Base-by-base conservation (phyloP, 495 filamentous ascomycete genomes). In the Aspergillus diversus region DNA sequence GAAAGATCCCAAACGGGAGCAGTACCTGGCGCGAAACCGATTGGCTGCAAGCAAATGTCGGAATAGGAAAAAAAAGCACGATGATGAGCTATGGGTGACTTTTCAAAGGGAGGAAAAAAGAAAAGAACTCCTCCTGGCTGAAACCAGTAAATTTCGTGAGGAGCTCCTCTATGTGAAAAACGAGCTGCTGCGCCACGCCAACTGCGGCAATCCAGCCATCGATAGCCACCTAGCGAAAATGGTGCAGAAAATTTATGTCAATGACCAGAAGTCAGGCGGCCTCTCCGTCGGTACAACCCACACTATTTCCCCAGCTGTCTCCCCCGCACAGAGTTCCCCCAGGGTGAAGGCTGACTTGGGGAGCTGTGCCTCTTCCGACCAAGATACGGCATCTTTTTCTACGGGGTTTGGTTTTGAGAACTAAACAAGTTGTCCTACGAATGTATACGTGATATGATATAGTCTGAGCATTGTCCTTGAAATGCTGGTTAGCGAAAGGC, bases 41-140 rank as follows among this genome's bases (percentile, higher is more conserved):
- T 71, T 93, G 5, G 92, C 92, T 5, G 92, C 92, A 0, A 91
- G 86, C 74, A 97, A 96, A 67, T 96, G 92, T 70, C 86, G 92
- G 3, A 86, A 89, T 71, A 94, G 93, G 81, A 94, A 94, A 73
- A 95, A 93, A 69, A 83, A 87, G 64, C 87, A 84, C 73, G 87
- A 86, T 11, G 77, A 84, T 43, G 78, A 83, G 17, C 76, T 91
- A 4, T 85, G 90, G 59, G 4, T 7, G 11, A 11, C 7, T 15
- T 11, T 15, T 4, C 5, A 43, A 43, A 15, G 11, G 39, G 39
- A 43, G 39, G 37, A 37, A 55, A 27, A 53, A n/a, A 39, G 37
- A 21, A 37, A 55, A 35, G 50, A 17, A 37, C n/a, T 27, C 21
- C 21, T 27, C 21, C 21, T 55, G 5, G n/a, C 13, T 55, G 32